Conservation (phyloP, 768 basidiomycete genomes). For the Nidularia pulvinata region DNA sequence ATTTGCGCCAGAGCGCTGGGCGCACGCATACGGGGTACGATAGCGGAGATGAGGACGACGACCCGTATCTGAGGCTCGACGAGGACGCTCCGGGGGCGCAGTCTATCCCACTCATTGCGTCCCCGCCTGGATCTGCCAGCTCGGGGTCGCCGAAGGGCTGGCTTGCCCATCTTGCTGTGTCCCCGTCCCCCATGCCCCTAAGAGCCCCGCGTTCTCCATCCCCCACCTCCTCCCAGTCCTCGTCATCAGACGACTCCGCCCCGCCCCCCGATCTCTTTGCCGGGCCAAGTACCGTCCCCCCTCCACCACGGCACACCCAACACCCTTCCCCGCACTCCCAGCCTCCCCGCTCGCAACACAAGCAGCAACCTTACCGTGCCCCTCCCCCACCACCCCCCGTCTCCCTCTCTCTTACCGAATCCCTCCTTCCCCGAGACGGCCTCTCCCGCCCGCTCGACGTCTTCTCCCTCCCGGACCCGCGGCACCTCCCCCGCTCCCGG, state of each 20-base stretch:
- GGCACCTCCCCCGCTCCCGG: conserved; percentile 59
- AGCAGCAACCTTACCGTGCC: conserved; percentile 24
- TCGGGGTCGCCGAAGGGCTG: conserved; percentile 52
- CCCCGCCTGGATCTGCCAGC: conserved; percentile 25
- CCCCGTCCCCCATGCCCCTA: conserved; percentile 25
- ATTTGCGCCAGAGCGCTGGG: conserved; percentile 45
- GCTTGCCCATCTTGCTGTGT: conserved; percentile 77
- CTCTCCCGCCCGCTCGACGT: conserved; percentile 61
- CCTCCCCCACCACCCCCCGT: conserved; percentile 40
- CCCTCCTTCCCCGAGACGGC: conserved; percentile 76
- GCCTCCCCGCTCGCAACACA: conserved; percentile 42
- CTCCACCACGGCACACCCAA: not conserved
- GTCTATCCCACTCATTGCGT: conserved; percentile 28
- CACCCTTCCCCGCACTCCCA: conserved; percentile 33
- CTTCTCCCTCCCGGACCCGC: conserved; percentile 79
- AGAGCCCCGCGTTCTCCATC: conserved; percentile 12
- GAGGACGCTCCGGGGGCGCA: conserved; percentile 48
- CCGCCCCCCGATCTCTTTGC: too few species aligned
- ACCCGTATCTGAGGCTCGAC: conserved; percentile 79
- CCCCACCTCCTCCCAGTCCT: conserved; percentile 34
- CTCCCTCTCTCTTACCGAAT: conserved; percentile 77
- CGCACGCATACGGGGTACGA: conserved; percentile 2
- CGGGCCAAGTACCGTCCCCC: too few species aligned
- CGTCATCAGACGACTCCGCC: conserved; percentile 19
- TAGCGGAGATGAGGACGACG: conserved; percentile 55